A percentile compares a stretch with the other conserved stretches of the same genome.
Conservation (phyloP, 2,329 filamentous ascomycete genomes). For the Fusarium acutatum region DNA sequence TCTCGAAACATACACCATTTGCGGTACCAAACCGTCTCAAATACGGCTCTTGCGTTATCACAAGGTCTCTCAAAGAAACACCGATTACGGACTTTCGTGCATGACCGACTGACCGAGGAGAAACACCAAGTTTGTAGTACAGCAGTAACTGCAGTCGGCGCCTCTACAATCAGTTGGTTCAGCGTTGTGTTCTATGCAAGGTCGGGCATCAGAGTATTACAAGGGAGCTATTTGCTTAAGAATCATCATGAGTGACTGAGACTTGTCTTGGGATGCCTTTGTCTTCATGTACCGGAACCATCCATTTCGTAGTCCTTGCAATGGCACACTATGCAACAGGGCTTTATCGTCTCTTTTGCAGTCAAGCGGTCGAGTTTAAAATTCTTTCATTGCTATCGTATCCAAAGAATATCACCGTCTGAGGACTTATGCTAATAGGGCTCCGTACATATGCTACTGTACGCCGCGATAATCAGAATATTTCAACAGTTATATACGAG, state of each 20-base stretch:
- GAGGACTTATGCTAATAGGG: not conserved
- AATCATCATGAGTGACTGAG: not conserved
- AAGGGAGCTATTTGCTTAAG: not conserved
- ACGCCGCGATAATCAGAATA: not conserved
- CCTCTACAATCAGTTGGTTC: not conserved
- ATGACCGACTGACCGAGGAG: conserved; percentile 2
- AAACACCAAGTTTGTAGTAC: conserved; percentile 11
- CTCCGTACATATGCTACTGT: not conserved
- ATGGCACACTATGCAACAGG: not conserved
- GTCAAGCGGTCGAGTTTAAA: not conserved
- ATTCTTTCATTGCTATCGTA: not conserved
- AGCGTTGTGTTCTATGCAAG: not conserved
- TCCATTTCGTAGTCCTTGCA: not conserved
- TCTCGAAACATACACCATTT: not conserved
- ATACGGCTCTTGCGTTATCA: not conserved
- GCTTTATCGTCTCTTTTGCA: not conserved
- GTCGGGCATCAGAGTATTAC: conserved; percentile 5
- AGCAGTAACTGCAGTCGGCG: not conserved
- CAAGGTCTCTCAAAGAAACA: not conserved
- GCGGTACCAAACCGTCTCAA: conserved; percentile 11
- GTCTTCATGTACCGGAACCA: not conserved
- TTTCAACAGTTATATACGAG: not conserved
- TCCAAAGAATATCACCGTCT: not conserved
- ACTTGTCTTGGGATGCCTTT: not conserved
- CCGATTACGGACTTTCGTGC: not conserved